Conservation (phyloP, 805 yeast genomes). For the Kazachstania taianensis region DNA sequence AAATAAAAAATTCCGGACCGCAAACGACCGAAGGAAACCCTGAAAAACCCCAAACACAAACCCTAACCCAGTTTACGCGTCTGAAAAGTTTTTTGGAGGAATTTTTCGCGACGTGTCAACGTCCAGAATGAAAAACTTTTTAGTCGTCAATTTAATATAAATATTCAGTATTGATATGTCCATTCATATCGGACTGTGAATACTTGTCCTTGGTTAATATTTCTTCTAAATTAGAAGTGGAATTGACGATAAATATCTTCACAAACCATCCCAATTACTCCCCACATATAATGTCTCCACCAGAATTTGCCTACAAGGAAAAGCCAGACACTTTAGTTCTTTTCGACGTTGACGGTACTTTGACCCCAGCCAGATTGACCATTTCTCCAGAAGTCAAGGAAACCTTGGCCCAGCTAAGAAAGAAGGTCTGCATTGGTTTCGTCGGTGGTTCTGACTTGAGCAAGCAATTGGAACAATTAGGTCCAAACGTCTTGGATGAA, state of each 20-base stretch:
- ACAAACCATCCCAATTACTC: slow-evolving; percentile 13
- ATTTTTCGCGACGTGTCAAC: too few species aligned
- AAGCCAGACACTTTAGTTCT: slow-evolving; percentile 80
- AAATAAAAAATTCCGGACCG: too few species aligned
- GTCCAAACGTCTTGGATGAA: slow-evolving; percentile 60
- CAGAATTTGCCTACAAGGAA: slow-evolving; percentile 63
- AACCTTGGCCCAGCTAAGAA: slow-evolving; percentile 63
- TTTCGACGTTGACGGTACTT: slow-evolving; percentile 97
- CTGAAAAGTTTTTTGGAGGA: slow-evolving; percentile 3
- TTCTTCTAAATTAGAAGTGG: slow-evolving; percentile 1
- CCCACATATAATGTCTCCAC: too few species aligned
- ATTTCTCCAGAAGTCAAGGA: slow-evolving; percentile 70
- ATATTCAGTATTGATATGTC: not conserved
- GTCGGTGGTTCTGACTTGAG: slow-evolving; percentile 95
- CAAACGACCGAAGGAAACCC: too few species aligned
- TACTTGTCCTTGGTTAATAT: not conserved
- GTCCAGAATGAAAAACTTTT: too few species aligned
- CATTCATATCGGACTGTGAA: not conserved
- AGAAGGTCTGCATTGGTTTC: slow-evolving; percentile 90
- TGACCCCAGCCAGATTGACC: slow-evolving; percentile 89
- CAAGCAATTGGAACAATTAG: slow-evolving; percentile 95
- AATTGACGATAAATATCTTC: slow-evolving; percentile 2
- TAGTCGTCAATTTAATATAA: too few species aligned
- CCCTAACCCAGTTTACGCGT: slow-evolving; percentile 1
- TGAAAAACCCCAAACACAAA: too few species aligned